Base-by-base conservation (phyloP, 805 yeast species). In the Pichia ethanolica region DNA sequence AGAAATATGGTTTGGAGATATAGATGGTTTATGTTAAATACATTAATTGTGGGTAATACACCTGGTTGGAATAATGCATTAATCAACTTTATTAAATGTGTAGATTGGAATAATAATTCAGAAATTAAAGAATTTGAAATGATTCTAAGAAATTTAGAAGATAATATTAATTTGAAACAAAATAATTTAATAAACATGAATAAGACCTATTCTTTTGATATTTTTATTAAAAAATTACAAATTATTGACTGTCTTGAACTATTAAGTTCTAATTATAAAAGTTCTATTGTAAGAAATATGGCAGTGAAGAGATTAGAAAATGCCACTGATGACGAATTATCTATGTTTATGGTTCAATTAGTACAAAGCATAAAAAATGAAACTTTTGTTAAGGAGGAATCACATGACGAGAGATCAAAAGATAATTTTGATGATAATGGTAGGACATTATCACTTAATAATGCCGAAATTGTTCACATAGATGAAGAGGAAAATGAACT, bases 341-440 rank as follows among this genome's bases (percentile, higher is more conserved):
- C 86, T 49, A 71, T 90, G 52, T 93, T 88, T 59, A 69, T 93
- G 54, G 74, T 91, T 48, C 99, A 93, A 65, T 71, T 91, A 14
- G 98, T 91, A 0, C 97, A 90, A 60, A 95, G 96, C 0, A 76
- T 91, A 36, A 84, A 87, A 58, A 88, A 88, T 63, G 99, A 93
- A 59, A 58, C 57, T 37, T 50, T 56, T 10, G 64, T 58, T 35
- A 61, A 55, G 7, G 59, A 56, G 32, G 49, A 37, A 3, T 39
- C 35, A 20, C 41, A 48, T 11, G 47, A 32, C 2, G 43, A 34
- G 10, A 36, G 45, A 9, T 43, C 35, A 7, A 35, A 44, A n/a
- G 32, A 45, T 27, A 37, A 35, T 7, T 33, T 20, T 44, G 55
- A 46, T 12, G 53, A 45, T 7, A 30, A 30, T 7, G 54, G 44